Evolutionary conservation across 2,329 filamentous ascomycete species (phyloP).

Genomic region (Septoria linicola): DNA sequence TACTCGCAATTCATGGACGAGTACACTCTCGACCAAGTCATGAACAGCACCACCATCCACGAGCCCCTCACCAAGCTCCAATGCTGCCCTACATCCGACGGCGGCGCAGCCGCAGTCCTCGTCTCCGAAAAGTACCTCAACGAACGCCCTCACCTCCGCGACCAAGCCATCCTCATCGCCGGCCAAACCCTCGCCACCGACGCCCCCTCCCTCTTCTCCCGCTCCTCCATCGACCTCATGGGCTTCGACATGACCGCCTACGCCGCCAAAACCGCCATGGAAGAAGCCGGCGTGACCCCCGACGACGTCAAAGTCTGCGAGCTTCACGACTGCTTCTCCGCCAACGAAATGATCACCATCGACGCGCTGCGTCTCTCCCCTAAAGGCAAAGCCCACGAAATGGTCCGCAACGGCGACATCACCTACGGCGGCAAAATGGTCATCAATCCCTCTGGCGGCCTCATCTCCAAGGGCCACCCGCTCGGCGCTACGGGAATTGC

Average conservation of each 20-base stretch:
- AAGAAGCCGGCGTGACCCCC: conserved; percentile 66
- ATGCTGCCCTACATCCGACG: conserved; percentile 94
- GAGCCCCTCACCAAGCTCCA: conserved; percentile 93
- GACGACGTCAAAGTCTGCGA: conserved; percentile 80
- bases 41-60: conserved; percentile 73
- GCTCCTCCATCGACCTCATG: conserved; percentile 80
- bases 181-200: conserved; percentile 86
- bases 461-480: conserved; percentile 95
- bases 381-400: conserved; percentile 83
- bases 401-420: conserved; percentile 82
- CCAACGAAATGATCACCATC: conserved; percentile 89
- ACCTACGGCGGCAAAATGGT: conserved; percentile 76
- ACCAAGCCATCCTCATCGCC: conserved; percentile 82
- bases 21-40: conserved; percentile 81
- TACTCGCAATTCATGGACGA: conserved; percentile 95
- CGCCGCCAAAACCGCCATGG: conserved; percentile 67
- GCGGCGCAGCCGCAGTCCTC: conserved; percentile 81
- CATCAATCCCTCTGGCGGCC: conserved; percentile 59
- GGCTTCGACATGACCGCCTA: conserved; percentile 79
- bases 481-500: conserved; percentile 89
- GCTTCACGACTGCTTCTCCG: conserved; percentile 93
- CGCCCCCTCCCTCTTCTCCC: conserved; percentile 72
- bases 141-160: conserved; percentile 73
- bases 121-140: conserved; percentile 89
- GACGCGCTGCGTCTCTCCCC: conserved; percentile 78